Evolutionary conservation across 2,329 filamentous ascomycete species (phyloP), one percentile per base, ranked within the genome.

Genomic region (Bipolaris bicolor): DNA sequence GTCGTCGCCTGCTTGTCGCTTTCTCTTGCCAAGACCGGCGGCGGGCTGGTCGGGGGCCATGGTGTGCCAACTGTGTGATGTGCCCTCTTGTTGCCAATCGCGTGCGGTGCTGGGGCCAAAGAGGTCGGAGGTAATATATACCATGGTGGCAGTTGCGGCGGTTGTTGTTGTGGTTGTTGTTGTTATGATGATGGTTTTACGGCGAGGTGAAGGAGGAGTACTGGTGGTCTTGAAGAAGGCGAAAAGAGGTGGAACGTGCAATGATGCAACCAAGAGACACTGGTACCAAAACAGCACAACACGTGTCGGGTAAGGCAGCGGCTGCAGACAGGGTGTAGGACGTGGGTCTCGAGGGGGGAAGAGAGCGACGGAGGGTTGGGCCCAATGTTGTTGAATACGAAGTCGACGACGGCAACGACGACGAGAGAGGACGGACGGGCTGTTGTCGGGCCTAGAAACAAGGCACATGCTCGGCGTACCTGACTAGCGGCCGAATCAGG

Each of bases 41-140:
- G 50, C 18, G 33, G 62, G 55, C 33, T 66, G 66, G 7, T 65
- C 45, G 26, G 70, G 64, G 7, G 60, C 45, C 69, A 68, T 72
- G 39, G 51, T 50, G 29, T 62, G 64, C 61, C 65, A 65, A 26
- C 52, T 49, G 52, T 60, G 33, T 59, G 37, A 1, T 48, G 39
- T 5, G 53, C 33, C 26, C 34, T 49, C 55, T 33, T 60, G 50
- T 3, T 49, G 37, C 40, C 55, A 56, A 24, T 58, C 41, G 56
- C 64, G 62, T 49, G 55, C 33, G 29, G 59, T 49, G 18, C 61
- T 57, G 29, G 66, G 61, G 20, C 68, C 64, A 56, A 76, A 76
- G 15, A 76, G 68, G 29, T 74, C 68, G n/a, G 71, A 63, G 22
- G 73, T 76, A 51, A 76, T 76, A 55, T 74, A 76, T 33, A 71